These are phyloP conservation scores for Sporothrix humicola DNA, from an alignment of 2,329 filamentous ascomycete genomes.

Conservation along the genomic window DNA sequence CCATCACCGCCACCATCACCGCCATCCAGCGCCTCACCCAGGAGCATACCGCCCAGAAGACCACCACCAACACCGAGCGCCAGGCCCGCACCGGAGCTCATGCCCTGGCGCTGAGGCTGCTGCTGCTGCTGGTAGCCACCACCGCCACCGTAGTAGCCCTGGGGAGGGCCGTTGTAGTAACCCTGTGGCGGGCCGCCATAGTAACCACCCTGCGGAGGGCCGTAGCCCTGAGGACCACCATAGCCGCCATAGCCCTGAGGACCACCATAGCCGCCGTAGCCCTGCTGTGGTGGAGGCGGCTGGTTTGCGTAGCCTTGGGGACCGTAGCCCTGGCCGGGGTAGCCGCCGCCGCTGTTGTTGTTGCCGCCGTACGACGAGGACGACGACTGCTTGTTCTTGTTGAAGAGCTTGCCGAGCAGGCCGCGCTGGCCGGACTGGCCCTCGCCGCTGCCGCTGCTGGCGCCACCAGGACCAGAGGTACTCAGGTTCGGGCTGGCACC, in stretches of 20 bases:
- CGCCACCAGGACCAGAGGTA: neutral
- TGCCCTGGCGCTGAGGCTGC: constrained; percentile 49
- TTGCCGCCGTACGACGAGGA: neutral
- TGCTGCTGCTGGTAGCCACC: constrained; percentile 39
- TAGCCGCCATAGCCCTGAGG: constrained; percentile 34
- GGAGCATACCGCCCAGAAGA: constrained; percentile 75
- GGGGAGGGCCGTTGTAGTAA: constrained; percentile 45
- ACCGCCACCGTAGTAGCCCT: constrained; percentile 45
- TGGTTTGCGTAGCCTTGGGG: constrained; percentile 45
- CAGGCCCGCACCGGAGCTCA: constrained; percentile 72
- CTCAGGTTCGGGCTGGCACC: constrained; percentile 40
- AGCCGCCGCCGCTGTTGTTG: constrained; percentile 31
- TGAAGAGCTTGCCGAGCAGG: constrained; percentile 60
- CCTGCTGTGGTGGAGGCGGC: constrained; percentile 42
- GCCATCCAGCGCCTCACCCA: constrained; percentile 70
- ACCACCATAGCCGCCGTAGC: constrained; percentile 44
- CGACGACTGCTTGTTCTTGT: constrained; percentile 39
- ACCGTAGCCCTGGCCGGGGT: constrained; percentile 42
- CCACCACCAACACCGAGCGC: constrained; percentile 82
- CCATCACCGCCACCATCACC: constrained; percentile 49
- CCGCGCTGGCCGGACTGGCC: constrained; percentile 50
- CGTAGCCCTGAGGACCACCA: constrained; percentile 38
- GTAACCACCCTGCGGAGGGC: constrained; percentile 38
- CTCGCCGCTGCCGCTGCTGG: constrained; percentile 44
- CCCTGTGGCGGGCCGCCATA: constrained; percentile 41